Percentiles rank a stretch among this genome's conserved stretches.
These are phyloP conservation scores for Lepiota brunneoincarnata DNA, from an alignment of 768 basidiomycete genomes.

Conservation along the genomic window DNA sequence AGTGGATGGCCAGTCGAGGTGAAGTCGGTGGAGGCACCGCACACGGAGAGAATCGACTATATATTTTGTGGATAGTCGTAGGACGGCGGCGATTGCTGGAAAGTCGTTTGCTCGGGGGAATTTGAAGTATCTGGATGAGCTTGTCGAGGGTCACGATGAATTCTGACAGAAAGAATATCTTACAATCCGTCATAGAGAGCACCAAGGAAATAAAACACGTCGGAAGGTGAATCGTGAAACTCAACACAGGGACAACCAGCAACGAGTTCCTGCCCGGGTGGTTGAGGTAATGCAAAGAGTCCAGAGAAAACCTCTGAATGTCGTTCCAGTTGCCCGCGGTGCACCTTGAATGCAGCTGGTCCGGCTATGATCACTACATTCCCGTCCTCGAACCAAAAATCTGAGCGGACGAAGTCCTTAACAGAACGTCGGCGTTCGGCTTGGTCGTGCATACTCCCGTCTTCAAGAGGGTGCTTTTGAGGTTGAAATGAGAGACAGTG, in stretches of 20 bases:
- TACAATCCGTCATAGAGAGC: conserved; percentile 80
- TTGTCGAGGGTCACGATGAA: not conserved
- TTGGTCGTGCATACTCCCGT: too few relatives aligned
- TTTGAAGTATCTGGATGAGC: conserved; percentile 51
- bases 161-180: conserved; percentile 23
- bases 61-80: conserved; percentile 76
- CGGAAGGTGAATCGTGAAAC: conserved; percentile 63
- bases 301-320: conserved; percentile 78
- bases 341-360: conserved; percentile 65
- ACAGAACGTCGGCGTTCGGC: not conserved
- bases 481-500: conserved; percentile 14
- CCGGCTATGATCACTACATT: conserved; percentile 64
- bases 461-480: too few relatives aligned
- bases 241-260: conserved; percentile 61
- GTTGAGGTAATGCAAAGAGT: conserved; percentile 64
- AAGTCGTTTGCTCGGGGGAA: conserved; percentile 53
- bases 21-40: conserved; percentile 58
- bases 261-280: conserved; percentile 34
- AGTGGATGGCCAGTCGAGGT: conserved; percentile 64
- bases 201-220: conserved; percentile 61
- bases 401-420: conserved; percentile 39
- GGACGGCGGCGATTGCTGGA: conserved; percentile 55
- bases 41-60: conserved; percentile 64
- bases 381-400: conserved; percentile 75
- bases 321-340: conserved; percentile 68